phyloP scores from a whole-genome alignment of 2,329 filamentous ascomycete species.

The Ascosphaera pollenicola region DNA sequence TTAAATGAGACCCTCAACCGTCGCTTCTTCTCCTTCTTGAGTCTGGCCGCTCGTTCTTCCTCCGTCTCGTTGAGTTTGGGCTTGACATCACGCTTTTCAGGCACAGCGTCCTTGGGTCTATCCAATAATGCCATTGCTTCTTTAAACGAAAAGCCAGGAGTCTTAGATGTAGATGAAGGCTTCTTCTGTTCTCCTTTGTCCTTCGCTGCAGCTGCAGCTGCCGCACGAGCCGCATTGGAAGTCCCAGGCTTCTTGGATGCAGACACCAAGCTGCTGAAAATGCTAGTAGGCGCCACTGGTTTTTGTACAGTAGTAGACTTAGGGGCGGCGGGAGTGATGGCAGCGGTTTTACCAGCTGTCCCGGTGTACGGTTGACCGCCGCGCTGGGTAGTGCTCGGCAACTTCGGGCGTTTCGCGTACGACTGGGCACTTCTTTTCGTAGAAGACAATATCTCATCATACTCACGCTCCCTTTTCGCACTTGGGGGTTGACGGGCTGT shows the following conservation, averaged over 20 bases:
- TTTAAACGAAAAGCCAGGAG: conserved; percentile 26
- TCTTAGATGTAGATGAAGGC: conserved; percentile 10
- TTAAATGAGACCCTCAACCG: conserved; percentile 40
- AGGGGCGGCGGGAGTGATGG: too few species aligned
- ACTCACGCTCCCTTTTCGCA: conserved; percentile 18
- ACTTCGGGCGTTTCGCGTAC: too few species aligned
- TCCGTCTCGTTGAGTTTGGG: conserved; percentile 33
- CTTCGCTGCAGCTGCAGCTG: conserved; percentile 15
- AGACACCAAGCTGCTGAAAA: conserved; percentile 25
- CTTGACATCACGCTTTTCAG: conserved; percentile 26
- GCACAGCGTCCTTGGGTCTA: conserved; percentile 33
- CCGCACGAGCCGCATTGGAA: conserved; percentile 26
- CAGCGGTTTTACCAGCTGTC: too few species aligned
- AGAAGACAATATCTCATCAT: conserved; percentile 14
- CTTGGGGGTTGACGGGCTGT: conserved; percentile 9
- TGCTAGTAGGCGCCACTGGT: conserved; percentile 8
- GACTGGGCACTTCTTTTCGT: conserved; percentile 10
- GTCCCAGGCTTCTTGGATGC: conserved; percentile 29
- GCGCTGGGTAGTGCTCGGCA: too few species aligned
- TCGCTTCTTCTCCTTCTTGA: conserved; percentile 37
- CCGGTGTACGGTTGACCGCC: too few species aligned
- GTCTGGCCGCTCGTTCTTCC: conserved; percentile 34
- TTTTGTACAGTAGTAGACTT: too few species aligned
- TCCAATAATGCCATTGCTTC: conserved; percentile 27
- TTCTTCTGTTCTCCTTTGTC: conserved; percentile 16